Evolutionary conservation across 257 asterid genomes (phyloP).

Genomic region (Salvia rosmarinus): DNA sequence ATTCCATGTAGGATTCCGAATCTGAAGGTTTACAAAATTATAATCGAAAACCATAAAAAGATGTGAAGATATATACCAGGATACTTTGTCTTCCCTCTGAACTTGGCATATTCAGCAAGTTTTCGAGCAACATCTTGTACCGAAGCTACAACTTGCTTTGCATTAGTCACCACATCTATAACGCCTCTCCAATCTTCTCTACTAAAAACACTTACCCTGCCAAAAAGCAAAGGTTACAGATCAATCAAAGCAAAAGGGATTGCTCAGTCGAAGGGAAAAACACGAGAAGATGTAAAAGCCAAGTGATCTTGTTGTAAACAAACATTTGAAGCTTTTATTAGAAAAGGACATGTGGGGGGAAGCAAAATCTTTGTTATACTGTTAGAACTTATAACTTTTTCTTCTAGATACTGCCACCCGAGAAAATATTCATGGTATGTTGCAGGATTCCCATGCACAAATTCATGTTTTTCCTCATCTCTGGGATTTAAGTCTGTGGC

Average conservation of each 20-base stretch:
- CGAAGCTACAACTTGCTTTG: slow-evolving; percentile 81
- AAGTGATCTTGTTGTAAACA: neutral
- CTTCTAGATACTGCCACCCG: neutral
- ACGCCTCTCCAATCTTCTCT: slow-evolving; percentile 92
- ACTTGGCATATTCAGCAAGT: slow-evolving; percentile 78
- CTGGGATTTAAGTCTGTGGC: slow-evolving; percentile 3
- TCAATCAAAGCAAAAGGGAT: neutral
- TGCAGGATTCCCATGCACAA: slow-evolving; percentile 10
- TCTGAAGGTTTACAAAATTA: neutral
- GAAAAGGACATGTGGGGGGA: neutral
- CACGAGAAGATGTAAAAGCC: neutral
- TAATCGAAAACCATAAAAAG: neutral
- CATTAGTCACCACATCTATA: slow-evolving; percentile 77
- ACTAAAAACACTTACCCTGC: slow-evolving; percentile 68
- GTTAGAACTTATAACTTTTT: neutral
- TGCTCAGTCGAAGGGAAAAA: neutral
- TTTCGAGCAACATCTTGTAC: slow-evolving; percentile 87
- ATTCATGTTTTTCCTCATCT: slow-evolving; percentile 12
- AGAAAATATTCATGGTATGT: slow-evolving; percentile 4
- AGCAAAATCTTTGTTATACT: neutral
- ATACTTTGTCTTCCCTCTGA: slow-evolving; percentile 54
- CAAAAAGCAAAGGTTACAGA: slow-evolving; percentile 28
- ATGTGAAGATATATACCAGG: slow-evolving; percentile 47
- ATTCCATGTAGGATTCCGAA: neutral
- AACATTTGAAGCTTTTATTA: neutral